Conservation (phyloP, 768 basidiomycete species). For the Bullera alba region DNA sequence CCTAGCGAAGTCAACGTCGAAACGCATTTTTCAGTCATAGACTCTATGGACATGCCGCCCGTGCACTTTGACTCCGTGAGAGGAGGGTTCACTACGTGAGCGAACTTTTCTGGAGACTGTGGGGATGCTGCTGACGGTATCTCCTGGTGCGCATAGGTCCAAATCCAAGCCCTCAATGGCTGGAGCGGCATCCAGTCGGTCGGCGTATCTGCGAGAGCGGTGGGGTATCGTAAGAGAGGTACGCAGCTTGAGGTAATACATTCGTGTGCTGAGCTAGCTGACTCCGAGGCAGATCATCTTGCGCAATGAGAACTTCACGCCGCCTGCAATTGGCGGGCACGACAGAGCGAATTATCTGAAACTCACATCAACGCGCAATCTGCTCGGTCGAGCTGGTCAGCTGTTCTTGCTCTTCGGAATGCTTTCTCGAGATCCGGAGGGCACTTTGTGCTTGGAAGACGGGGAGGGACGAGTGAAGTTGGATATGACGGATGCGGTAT, state of each 20-base stretch:
- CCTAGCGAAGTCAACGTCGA: conserved; percentile 42
- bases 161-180: conserved; percentile 60
- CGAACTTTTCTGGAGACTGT: background rate
- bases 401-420: conserved; percentile 91
- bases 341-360: conserved; percentile 84
- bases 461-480: conserved; percentile 82
- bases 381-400: conserved; percentile 80
- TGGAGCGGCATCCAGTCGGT: conserved; percentile 74
- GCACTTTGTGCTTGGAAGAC: conserved; percentile 85
- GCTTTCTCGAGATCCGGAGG: conserved; percentile 81
- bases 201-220: conserved; percentile 71
- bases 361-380: conserved; percentile 88
- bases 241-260: no score
- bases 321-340: conserved; percentile 82
- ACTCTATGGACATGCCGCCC: conserved; percentile 91
- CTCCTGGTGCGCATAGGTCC: conserved; percentile 47
- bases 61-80: conserved; percentile 85
- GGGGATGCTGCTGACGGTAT: background rate
- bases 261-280: background rate
- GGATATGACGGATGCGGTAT: conserved; percentile 77
- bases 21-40: conserved; percentile 64
- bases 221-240: conserved; percentile 81
- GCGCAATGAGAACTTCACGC: conserved; percentile 95
- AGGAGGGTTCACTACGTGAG: conserved; percentile 80
- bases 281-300: conserved; percentile 56